These are phyloP conservation scores for Lasiosphaeriaceae sp. DNA, from an alignment of 495 filamentous ascomycete species.

Conservation along the genomic window DNA sequence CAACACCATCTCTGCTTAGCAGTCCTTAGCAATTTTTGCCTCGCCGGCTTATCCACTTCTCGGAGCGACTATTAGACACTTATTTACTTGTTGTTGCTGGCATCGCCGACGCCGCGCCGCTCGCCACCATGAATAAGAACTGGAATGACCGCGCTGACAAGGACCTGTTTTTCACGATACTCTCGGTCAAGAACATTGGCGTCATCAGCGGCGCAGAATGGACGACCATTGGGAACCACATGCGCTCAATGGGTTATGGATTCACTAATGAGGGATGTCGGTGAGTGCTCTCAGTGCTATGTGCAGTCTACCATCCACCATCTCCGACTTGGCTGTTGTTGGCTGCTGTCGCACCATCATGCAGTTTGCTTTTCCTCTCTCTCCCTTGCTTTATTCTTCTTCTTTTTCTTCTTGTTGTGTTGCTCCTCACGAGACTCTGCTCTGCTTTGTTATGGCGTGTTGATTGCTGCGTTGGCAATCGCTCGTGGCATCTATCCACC, in stretches of 20 bases:
- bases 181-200: conserved; percentile 52
- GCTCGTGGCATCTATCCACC: too few species aligned
- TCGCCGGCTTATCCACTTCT: not conserved
- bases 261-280: conserved; percentile 54
- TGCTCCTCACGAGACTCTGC: too few species aligned
- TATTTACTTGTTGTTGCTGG: not conserved
- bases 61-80: conserved; percentile 4
- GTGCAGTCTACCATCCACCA: too few species aligned
- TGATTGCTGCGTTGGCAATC: too few species aligned
- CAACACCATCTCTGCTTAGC: conserved; percentile 29
- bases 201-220: conserved; percentile 52
- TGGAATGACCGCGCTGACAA: conserved; percentile 52
- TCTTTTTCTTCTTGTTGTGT: too few species aligned
- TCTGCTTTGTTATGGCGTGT: too few species aligned
- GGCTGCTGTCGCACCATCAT: too few species aligned
- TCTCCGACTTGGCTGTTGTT: too few species aligned
- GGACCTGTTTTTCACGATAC: conserved; percentile 51
- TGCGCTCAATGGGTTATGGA: conserved; percentile 47
- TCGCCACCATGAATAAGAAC: conserved; percentile 45
- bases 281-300: too few species aligned
- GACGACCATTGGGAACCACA: conserved; percentile 49
- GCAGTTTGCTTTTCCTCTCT: too few species aligned
- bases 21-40: conserved; percentile 33
- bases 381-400: too few species aligned
- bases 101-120: conserved; percentile 5